These are phyloP conservation scores for Senecio squalidus DNA, from an alignment of 140 eudicot species.

Conservation along the genomic window DNA sequence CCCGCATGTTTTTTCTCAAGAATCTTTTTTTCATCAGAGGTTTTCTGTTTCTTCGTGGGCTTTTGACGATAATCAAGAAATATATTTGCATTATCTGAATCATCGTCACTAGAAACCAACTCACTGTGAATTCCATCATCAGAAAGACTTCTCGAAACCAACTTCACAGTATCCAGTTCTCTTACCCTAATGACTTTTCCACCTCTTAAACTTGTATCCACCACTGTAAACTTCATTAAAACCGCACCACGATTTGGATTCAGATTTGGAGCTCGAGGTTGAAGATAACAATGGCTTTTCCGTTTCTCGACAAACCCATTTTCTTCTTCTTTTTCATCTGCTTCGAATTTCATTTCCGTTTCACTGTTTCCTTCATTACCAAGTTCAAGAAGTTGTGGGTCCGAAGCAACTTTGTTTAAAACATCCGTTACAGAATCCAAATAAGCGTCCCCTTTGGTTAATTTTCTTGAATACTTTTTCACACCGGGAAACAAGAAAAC, in stretches of 20 bases:
- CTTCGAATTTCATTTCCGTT: constrained; percentile 16
- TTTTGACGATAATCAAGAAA: too few relatives aligned
- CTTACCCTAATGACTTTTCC: constrained; percentile 33
- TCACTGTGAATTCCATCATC: constrained; percentile 25
- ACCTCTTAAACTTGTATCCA: constrained; percentile 62
- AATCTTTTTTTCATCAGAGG: too few relatives aligned
- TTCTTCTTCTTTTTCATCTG: constrained; percentile 23
- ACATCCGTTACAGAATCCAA: constrained; percentile 80
- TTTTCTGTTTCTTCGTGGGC: neutral
- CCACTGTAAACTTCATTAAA: constrained; percentile 49
- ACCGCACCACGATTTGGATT: constrained; percentile 12
- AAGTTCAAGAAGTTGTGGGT: constrained; percentile 62
- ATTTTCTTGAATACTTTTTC: constrained; percentile 56
- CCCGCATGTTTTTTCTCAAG: neutral
- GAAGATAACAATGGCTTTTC: constrained; percentile 54
- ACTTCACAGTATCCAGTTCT: constrained; percentile 38
- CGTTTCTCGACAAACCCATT: constrained; percentile 33
- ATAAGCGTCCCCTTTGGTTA: constrained; percentile 62
- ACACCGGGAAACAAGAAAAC: constrained; percentile 75
- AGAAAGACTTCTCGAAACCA: neutral
- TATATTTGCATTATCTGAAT: too few relatives aligned
- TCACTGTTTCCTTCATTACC: constrained; percentile 33
- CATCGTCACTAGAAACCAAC: constrained; percentile 2
- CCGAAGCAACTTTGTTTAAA: constrained; percentile 51
- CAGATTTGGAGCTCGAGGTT: constrained; percentile 56